Conservation (phyloP, 176 grass and related monocot genomes). For the Zea mays region DNA sequence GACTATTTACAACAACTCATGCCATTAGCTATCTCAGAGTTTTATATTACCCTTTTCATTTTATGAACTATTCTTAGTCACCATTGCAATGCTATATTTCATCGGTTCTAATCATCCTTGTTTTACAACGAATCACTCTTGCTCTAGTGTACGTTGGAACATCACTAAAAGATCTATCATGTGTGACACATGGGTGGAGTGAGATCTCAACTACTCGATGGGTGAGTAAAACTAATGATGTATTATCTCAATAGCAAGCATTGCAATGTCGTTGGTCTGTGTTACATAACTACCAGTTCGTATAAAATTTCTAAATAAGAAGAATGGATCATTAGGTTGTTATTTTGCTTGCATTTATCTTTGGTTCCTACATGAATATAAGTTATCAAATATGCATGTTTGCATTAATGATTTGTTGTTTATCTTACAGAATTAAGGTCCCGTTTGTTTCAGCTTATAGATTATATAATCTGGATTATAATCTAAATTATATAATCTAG, state of each 20-base stretch:
- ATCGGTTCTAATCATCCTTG: slow-evolving; percentile 32
- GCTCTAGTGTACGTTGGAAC: slow-evolving; percentile 95
- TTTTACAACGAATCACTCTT: slow-evolving; percentile 84
- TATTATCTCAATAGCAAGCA: slow-evolving; percentile 20
- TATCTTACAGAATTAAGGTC: neutral
- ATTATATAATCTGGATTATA: too few species aligned
- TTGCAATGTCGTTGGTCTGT: slow-evolving; percentile 4
- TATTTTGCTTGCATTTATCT: neutral
- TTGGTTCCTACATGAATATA: slow-evolving; percentile 8
- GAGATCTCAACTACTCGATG: slow-evolving; percentile 89
- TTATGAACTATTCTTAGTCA: neutral
- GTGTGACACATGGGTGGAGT: slow-evolving; percentile 97
- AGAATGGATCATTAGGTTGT: neutral
- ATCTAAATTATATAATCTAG: too few species aligned
- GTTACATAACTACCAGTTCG: neutral
- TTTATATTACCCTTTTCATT: slow-evolving; percentile 9
- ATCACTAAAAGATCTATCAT: slow-evolving; percentile 94
- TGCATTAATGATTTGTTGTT: neutral
- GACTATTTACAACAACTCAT: neutral
- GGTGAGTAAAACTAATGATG: slow-evolving; percentile 54
- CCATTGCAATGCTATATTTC: neutral
- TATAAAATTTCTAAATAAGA: neutral
- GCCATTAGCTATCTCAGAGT: neutral
- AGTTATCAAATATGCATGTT: neutral
- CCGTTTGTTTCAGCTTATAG: too few species aligned